Base-by-base conservation (phyloP, 805 yeast species). In the Maudiozyma serrabonitensis region DNA sequence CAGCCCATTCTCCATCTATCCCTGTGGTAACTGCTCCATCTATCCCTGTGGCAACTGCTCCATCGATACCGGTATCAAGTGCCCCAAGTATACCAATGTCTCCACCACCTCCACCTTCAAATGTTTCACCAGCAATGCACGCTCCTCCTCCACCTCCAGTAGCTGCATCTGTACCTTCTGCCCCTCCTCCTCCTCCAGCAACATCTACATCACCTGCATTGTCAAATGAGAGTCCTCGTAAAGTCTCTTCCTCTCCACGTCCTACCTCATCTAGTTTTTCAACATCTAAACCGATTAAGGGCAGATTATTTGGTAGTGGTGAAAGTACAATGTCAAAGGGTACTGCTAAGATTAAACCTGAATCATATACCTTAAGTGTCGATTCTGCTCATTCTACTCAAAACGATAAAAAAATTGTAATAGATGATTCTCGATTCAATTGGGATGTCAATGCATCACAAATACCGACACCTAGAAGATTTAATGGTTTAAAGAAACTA, bases 401-500 rank as follows among this genome's bases (percentile, higher is more conserved):
- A 25, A 63, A 67, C 46, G 60, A 55, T 32, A 51, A 58, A 46
- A 65, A 60, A 46, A 54, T 80, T 3, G 70, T 66, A 4, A 85
- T 88, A 46, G 87, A 87, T 56, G 93, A 86, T 61, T 64, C 65
- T 28, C 71, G 90, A 57, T 89, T 82, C 71, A 77, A 75, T 55
- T 90, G 87, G 72, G n/a, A 21, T 7, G 62, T 71, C 3, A 86
- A 86, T 62, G 74, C 76, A 16, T 67, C 69, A 41, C 84, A 87
- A 23, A 71, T 93, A 43, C 98, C 99, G 0, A 80, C 80, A 56
- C 98, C 99, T n/a, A 75, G 98, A 56, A 75, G 77, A 46, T 88
- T 85, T 60, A 80, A 77, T 47, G 85, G 82, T 3, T 75, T 75
- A 44, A 76, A 76, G 51, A 89, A 91, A 64, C 70, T 89, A 55